Percentiles rank a stretch among this genome's conserved stretches.
phyloP scores from a whole-genome alignment of 129 eudicot genomes.

The Chrysanthemum seticuspe region DNA sequence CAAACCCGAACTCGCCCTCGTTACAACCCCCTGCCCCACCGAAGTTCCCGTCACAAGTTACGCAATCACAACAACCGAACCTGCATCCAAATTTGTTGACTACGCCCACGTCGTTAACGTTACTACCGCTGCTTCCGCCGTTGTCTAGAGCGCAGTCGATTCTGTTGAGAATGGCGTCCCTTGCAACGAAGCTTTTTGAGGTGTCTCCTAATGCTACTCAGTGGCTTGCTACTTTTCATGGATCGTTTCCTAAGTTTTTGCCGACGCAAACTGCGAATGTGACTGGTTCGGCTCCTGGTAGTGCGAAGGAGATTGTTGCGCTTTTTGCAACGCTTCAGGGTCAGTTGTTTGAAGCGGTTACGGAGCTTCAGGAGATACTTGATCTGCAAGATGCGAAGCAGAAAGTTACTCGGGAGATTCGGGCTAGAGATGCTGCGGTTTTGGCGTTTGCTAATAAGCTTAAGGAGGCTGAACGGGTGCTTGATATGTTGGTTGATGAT shows the following conservation, averaged over 20 bases:
- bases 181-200: constrained; percentile 71
- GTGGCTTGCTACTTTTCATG: constrained; percentile 81
- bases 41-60: constrained; percentile 56
- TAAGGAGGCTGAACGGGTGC: constrained; percentile 79
- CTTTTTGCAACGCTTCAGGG: constrained; percentile 71
- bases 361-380: constrained; percentile 95
- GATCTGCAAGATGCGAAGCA: constrained; percentile 87
- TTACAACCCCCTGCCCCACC: constrained; percentile 62
- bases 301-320: constrained; percentile 58
- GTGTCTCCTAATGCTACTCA: constrained; percentile 82
- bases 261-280: constrained; percentile 50
- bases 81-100: constrained; percentile 41
- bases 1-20: constrained; percentile 89
- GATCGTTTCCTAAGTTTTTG: constrained; percentile 73
- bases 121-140: constrained; percentile 89
- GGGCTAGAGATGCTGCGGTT: constrained; percentile 62
- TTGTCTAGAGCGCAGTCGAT: constrained; percentile 80
- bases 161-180: constrained; percentile 77
- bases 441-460: constrained; percentile 80
- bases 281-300: constrained; percentile 47
- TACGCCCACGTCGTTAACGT: constrained; percentile 59
- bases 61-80: constrained; percentile 49
- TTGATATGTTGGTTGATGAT: constrained; percentile 86
- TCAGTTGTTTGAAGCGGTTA: constrained; percentile 83
- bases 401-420: constrained; percentile 62